Conservation (phyloP, 768 basidiomycete species). For the Lentinus tigrinus region DNA sequence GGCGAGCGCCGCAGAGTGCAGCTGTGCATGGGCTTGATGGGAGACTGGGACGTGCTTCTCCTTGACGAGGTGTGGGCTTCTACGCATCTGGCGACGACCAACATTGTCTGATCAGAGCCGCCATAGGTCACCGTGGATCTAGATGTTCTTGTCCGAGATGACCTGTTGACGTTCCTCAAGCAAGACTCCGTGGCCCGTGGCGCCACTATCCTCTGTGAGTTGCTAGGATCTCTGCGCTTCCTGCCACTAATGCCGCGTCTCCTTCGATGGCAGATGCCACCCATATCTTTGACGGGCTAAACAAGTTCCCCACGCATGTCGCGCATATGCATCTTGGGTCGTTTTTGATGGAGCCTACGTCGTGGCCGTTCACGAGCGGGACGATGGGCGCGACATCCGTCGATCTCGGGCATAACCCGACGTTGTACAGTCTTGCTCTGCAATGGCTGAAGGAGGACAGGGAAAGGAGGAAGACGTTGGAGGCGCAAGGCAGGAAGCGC, state of each 20-base stretch:
- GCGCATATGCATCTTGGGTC: conserved; percentile 87
- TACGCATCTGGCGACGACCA: too few relatives aligned
- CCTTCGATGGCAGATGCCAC: conserved; percentile 68
- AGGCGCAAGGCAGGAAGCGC: conserved; percentile 55
- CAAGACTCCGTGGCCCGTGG: conserved; percentile 74
- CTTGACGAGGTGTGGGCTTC: conserved; percentile 75
- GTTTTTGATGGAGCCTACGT: conserved; percentile 61
- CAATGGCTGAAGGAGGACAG: conserved; percentile 88
- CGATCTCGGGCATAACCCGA: conserved; percentile 26
- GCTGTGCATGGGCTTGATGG: conserved; percentile 95
- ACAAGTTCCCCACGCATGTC: conserved; percentile 90
- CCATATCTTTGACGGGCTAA: conserved; percentile 94
- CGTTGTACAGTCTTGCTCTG: conserved; percentile 73
- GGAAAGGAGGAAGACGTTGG: conserved; percentile 56
- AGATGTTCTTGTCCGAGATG: conserved; percentile 91
- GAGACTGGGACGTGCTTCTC: conserved; percentile 87
- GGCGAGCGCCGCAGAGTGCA: conserved; percentile 93
- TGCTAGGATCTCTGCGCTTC: neutral
- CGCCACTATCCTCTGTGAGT: conserved; percentile 85
- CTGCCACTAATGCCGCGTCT: neutral
- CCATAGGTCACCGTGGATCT: conserved; percentile 91
- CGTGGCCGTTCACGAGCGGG: conserved; percentile 60
- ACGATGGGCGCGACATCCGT: conserved; percentile 8
- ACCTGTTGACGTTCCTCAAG: conserved; percentile 86
- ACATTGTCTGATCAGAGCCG: neutral